Evolutionary conservation across 2,329 filamentous ascomycete genomes (phyloP), one percentile per base, ranked within the genome.

Genomic region (Fusarium mundagurra): DNA sequence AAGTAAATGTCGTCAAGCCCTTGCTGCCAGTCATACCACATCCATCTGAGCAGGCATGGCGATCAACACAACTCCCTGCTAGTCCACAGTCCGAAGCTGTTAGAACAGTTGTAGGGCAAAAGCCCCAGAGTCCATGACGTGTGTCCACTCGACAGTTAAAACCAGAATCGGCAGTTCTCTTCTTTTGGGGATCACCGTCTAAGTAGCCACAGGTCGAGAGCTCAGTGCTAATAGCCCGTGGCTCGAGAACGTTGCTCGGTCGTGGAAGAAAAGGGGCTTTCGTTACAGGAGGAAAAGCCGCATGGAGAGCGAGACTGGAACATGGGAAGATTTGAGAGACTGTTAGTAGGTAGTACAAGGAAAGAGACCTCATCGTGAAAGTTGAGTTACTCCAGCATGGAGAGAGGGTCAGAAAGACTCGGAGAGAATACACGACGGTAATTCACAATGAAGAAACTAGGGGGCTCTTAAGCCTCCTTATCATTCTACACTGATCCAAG

Each of bases 61-160:
- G 62, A 60, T 85, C 84, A 14, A 81, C 44, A 51, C 84, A 86
- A 17, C 73, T 77, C 4, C 80, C 83, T 0, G 81, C 82, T 18
- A 85, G 60, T 2, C 82, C 82, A 41, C 84, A 86, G 62, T 85
- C 83, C 2, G 75, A 78, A 6, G 82, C 83, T 2, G 73, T 54
- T 6, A 81, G 68, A 7, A 84, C 81, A 0, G 78, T 82, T 1
- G 79, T 81, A 2, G 82, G 81, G 54, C 83, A 85, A 75, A 84
- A 83, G 0, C 83, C 83, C 83, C 83, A 85, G 8, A 85, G 73
- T 0, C 77, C 80, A 24, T 81, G 76, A 9, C 64, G 43, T 2
- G 78, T 77, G 50, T 84, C 82, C 6, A 84, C 76, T 12, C 81
- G 81, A 61, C 82, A 84, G 71, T 82, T 78, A 45, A 74, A 84